Evolutionary conservation across 805 yeast genomes (phyloP).

Genomic region (Candida verbasci): DNA sequence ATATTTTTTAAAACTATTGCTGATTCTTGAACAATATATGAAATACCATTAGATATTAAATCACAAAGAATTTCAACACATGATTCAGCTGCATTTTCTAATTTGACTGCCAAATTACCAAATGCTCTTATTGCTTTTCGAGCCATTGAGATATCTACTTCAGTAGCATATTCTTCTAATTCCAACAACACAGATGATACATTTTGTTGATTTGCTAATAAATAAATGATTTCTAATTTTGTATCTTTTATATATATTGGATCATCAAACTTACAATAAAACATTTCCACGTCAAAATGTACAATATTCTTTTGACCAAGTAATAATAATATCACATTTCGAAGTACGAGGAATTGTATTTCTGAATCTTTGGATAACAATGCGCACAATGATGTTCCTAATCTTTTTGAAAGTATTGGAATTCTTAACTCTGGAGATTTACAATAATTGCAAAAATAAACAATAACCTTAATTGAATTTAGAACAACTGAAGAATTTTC

Average conservation of each 20-base stretch:
- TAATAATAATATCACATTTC: slow-evolving; percentile 74
- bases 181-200: slow-evolving; percentile 64
- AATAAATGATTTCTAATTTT: slow-evolving; percentile 79
- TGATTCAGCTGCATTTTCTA: slow-evolving; percentile 54
- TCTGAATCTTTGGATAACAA: slow-evolving; percentile 75
- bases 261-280: slow-evolving; percentile 80
- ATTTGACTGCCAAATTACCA: slow-evolving; percentile 81
- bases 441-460: slow-evolving; percentile 72
- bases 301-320: slow-evolving; percentile 60
- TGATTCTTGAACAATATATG: slow-evolving; percentile 77
- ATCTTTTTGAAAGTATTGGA: slow-evolving; percentile 49
- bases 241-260: slow-evolving; percentile 87
- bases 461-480: slow-evolving; percentile 66
- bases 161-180: slow-evolving; percentile 81
- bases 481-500: slow-evolving; percentile 77
- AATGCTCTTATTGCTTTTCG: slow-evolving; percentile 84
- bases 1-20: slow-evolving; percentile 73
- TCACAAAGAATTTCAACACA: slow-evolving; percentile 63
- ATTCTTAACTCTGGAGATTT: slow-evolving; percentile 50
- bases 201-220: slow-evolving; percentile 66
- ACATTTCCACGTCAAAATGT: slow-evolving; percentile 66
- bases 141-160: slow-evolving; percentile 81
- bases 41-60: slow-evolving; percentile 58
- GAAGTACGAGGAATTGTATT: slow-evolving; percentile 72
- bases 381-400: slow-evolving; percentile 67